These are phyloP conservation scores for Ceratocystiopsis sp. DNA, from an alignment of 2,329 filamentous ascomycete species.

Conservation along the genomic window DNA sequence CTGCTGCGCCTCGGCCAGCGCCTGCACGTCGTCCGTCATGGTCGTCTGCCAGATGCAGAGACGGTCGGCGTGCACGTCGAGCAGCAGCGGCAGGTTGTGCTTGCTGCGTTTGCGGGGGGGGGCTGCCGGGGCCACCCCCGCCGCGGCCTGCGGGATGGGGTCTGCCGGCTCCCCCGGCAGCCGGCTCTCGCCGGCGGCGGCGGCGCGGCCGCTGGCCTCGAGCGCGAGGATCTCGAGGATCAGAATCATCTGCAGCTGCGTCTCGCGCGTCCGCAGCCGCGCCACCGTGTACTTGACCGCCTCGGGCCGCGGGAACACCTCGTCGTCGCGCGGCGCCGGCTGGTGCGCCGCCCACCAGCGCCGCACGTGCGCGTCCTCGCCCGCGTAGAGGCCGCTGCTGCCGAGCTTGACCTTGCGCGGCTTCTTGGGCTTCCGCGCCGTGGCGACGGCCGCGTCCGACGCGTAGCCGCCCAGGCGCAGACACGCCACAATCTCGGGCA, in stretches of 20 bases:
- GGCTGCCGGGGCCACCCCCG: constrained; percentile 15
- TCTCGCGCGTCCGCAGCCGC: constrained; percentile 55
- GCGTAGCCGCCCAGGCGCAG: constrained; percentile 39
- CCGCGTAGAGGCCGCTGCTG: constrained; percentile 50
- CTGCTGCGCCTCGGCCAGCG: constrained; percentile 33
- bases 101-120: constrained; percentile 38
- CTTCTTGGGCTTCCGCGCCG: constrained; percentile 25
- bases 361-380: constrained; percentile 46
- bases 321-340: constrained; percentile 30
- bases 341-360: constrained; percentile 53
- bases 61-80: constrained; percentile 61
- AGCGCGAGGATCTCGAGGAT: constrained; percentile 62
- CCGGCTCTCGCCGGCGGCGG: constrained; percentile 26
- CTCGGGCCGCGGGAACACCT: constrained; percentile 28
- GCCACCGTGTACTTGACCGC: constrained; percentile 46
- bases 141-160: too few species aligned
- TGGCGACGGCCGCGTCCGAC: constrained; percentile 29
- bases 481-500: constrained; percentile 43
- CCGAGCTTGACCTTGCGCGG: constrained; percentile 49
- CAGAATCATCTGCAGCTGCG: constrained; percentile 63
- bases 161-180: constrained; percentile 26
- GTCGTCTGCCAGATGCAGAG: constrained; percentile 75
- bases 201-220: constrained; percentile 29
- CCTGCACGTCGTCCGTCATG: constrained; percentile 38
- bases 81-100: constrained; percentile 45